Percentiles rank a stretch among this genome's conserved stretches.
Evolutionary conservation across 805 yeast species (phyloP).

Genomic region (Yamadazyma scolyti): DNA sequence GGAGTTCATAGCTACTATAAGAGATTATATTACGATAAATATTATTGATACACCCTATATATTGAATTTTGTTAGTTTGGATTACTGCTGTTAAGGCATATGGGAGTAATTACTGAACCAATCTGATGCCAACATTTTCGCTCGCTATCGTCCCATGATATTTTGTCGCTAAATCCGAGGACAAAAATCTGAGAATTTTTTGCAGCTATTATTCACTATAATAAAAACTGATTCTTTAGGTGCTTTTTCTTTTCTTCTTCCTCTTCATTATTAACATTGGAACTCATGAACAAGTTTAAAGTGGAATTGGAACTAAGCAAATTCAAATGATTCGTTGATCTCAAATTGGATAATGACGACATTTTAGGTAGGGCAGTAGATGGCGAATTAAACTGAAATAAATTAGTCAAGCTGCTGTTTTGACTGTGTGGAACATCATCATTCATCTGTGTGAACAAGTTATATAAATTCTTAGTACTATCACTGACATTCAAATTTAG

Average conservation of each 20-base stretch:
- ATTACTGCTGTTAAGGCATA: too few relatives aligned
- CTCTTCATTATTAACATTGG: constrained; percentile 4
- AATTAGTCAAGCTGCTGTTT: constrained; percentile 18
- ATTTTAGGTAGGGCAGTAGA: constrained; percentile 8
- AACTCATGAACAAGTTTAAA: constrained; percentile 11
- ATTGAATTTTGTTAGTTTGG: too few relatives aligned
- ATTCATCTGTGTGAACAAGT: constrained; percentile 24
- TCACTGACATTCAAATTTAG: constrained; percentile 17
- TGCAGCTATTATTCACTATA: constrained; percentile 5
- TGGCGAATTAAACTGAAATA: constrained; percentile 18
- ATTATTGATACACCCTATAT: too few relatives aligned
- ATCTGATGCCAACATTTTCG: too few relatives aligned
- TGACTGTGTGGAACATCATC: constrained; percentile 18
- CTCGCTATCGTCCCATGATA: too few relatives aligned
- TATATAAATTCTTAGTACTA: constrained; percentile 27
- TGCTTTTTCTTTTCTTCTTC: constrained; percentile 8
- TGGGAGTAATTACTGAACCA: too few relatives aligned
- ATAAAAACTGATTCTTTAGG: constrained; percentile 9
- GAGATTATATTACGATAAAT: too few relatives aligned
- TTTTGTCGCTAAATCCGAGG: too few relatives aligned
- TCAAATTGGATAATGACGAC: constrained; percentile 9
- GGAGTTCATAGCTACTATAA: too few relatives aligned
- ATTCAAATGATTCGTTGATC: constrained; percentile 10
- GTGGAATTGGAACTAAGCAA: constrained; percentile 10
- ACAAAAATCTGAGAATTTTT: neutral